A percentile compares a stretch with the other conserved stretches of the same genome.
phyloP scores from a whole-genome alignment of 179 eudicot genomes.

The Sideroxylon spinosum region DNA sequence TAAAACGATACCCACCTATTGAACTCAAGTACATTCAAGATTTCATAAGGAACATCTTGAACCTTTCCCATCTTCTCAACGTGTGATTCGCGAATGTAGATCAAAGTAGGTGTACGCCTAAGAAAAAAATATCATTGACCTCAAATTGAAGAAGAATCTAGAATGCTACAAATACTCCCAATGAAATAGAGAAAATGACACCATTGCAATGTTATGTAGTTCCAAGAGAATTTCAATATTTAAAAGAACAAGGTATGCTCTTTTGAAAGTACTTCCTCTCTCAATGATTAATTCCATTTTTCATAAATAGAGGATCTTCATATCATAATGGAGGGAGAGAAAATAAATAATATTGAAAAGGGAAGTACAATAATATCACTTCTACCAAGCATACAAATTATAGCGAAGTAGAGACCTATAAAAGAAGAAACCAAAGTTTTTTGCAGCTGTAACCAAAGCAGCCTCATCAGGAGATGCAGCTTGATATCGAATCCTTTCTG shows the following conservation, averaged over 20 bases:
- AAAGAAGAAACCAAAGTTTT: conserved; percentile 98
- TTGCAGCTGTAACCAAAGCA: conserved; percentile 92
- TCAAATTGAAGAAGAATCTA: conserved; percentile 3
- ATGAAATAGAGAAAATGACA: background rate
- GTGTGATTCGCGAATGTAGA: conserved; percentile 94
- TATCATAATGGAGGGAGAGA: background rate
- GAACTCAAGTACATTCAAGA: conserved; percentile 91
- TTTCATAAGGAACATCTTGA: conserved; percentile 78
- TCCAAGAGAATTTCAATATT: background rate
- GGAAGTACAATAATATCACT: background rate
- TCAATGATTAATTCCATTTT: background rate
- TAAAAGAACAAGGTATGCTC: background rate
- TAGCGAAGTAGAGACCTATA: conserved; percentile 47
- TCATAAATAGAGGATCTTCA: background rate
- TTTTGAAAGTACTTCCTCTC: background rate
- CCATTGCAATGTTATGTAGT: background rate
- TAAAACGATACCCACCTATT: conserved; percentile 58
- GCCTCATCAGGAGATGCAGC: conserved; percentile 99
- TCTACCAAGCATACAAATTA: background rate
- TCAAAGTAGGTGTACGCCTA: conserved; percentile 94
- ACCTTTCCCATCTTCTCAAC: conserved; percentile 83
- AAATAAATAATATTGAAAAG: no score
- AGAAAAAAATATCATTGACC: conserved; percentile 17
- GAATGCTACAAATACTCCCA: conserved; percentile 4
- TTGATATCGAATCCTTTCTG: conserved; percentile 83